Evolutionary conservation across 805 yeast genomes (phyloP).

Genomic region (Barnettozyma wickerhamii): DNA sequence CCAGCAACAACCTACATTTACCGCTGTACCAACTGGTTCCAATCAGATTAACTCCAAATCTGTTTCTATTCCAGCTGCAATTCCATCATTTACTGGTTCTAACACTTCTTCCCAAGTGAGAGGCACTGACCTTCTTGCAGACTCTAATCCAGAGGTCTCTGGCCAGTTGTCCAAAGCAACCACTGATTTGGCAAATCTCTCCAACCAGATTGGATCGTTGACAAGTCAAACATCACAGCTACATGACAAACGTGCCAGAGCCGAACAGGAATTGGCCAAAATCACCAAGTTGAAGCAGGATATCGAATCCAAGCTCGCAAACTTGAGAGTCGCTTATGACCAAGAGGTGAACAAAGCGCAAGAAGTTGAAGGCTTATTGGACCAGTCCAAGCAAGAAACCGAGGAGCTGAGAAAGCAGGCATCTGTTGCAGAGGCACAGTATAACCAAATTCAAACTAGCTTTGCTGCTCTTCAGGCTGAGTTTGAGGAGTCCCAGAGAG

Average conservation of each 20-base stretch:
- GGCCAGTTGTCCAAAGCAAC: constrained; percentile 73
- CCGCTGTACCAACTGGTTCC: constrained; percentile 6
- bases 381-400: constrained; percentile 58
- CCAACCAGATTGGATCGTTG: constrained; percentile 79
- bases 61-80: constrained; percentile 3
- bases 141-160: constrained; percentile 45
- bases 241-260: constrained; percentile 65
- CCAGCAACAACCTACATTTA: constrained; percentile 8
- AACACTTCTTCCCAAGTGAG: constrained; percentile 17
- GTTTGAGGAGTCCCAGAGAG: constrained; percentile 64
- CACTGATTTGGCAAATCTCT: constrained; percentile 79
- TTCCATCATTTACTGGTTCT: neutral
- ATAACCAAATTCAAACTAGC: constrained; percentile 63
- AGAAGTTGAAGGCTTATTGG: constrained; percentile 60
- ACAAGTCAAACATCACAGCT: constrained; percentile 68
- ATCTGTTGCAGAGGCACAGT: constrained; percentile 72
- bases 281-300: constrained; percentile 64
- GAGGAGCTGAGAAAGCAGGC: constrained; percentile 68
- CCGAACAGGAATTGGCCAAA: constrained; percentile 72
- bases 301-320: constrained; percentile 65
- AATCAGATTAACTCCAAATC: neutral
- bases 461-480: constrained; percentile 55
- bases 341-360: constrained; percentile 73
- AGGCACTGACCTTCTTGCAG: constrained; percentile 50
- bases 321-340: constrained; percentile 67